Evolutionary conservation across 2,329 filamentous ascomycete species (phyloP), one percentile per base, ranked within the genome.

Genomic region (Fusarium liriodendri): DNA sequence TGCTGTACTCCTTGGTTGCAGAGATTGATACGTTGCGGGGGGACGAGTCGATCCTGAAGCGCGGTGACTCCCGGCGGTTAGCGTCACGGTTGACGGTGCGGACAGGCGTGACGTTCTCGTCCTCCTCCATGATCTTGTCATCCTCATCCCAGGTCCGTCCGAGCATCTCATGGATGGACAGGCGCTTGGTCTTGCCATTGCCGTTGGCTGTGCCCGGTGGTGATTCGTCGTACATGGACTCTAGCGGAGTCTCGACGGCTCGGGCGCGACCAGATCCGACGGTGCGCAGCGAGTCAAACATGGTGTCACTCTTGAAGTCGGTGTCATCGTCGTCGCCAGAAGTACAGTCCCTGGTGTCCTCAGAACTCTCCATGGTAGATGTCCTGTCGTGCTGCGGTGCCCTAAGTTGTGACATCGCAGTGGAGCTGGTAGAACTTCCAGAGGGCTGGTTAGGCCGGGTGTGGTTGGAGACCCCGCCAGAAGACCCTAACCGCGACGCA

Each of bases 191-290:
- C 78, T 86, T 90, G 74, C 74, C 81, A 72, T 87, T 87, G 65
- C 87, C 82, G 73, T 87, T 87, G 20, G 87, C 86, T 1, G 88
- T 88, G 78, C 87, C 89, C 9, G 90, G 89, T 38, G 92, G 92
- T 16, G 93, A 94, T 76, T 95, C 93, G 82, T 95, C 93, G 81
- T 95, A 95, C 86, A 95, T 93, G 27, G 91, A 94, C 78, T 95
- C 93, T 59, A 95, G 85, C 18, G 93, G 92, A 32, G 92, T 93
- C 79, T 94, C 91, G 55, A 91, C 88, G 37, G 90, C 89, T 69
- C 91, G 89, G 63, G 89, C 87, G 71, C 91, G 92, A 70, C 89
- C 88, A 11, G 93, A 94, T 42, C 89, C 91, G 69, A 89, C 87
- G 18, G 93, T 95, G 62, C 92, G 91, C 75, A 95, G 83, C 33